phyloP scores from a whole-genome alignment of 106 monocot genomes.

The Dioscorea alata region DNA sequence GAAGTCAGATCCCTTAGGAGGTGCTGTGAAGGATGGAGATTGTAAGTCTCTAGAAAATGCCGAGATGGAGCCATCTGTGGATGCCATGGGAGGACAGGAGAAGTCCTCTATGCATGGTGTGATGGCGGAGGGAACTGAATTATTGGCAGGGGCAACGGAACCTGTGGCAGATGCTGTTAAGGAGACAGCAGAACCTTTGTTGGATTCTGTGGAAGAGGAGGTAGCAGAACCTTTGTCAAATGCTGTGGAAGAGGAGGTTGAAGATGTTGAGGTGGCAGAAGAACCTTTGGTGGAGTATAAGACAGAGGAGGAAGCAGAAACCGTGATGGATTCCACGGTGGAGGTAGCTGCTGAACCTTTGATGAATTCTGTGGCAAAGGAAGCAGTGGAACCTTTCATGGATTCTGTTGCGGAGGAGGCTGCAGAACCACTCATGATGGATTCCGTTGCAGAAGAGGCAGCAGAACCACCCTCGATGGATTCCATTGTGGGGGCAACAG shows the following conservation, averaged over 20 bases:
- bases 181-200: background rate
- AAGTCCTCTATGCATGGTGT: no score
- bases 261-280: no score
- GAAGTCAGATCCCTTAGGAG: background rate
- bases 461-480: background rate
- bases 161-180: background rate
- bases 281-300: background rate
- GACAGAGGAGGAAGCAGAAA: background rate
- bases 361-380: background rate
- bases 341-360: background rate
- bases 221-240: background rate
- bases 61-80: no score
- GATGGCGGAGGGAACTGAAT: no score
- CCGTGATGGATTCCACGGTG: background rate
- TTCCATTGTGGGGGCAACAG: background rate
- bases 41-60: no score
- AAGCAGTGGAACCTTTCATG: background rate
- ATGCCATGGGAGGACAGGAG: no score
- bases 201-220: background rate
- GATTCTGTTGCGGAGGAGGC: background rate
- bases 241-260: background rate
- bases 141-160: background rate
- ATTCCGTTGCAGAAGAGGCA: background rate
- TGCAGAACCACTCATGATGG: background rate
- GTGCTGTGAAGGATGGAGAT: background rate